Conservation (phyloP, 768 basidiomycete genomes). For the Pisolithus sp. region DNA sequence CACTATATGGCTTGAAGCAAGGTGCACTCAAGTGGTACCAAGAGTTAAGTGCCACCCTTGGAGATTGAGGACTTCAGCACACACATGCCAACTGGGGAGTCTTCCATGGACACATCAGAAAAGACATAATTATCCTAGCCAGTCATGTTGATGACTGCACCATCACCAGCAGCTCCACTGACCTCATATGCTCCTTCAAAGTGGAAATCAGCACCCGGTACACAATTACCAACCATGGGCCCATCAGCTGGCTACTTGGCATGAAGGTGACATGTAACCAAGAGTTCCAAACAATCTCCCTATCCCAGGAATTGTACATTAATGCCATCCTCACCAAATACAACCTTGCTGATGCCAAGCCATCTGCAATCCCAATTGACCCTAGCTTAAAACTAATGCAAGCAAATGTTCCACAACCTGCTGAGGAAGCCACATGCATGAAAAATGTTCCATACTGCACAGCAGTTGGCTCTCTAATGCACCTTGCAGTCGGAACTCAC, state of each 20-base stretch:
- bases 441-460: slow-evolving; percentile 22
- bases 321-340: slow-evolving; percentile 28
- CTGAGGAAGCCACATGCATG: slow-evolving; percentile 19
- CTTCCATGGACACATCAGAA: neutral
- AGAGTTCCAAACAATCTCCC: too few species aligned
- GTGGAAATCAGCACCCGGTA: neutral
- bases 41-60: neutral
- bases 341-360: slow-evolving; percentile 13
- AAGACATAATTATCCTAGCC: neutral
- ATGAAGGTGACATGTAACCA: too few species aligned
- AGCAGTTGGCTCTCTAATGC: slow-evolving; percentile 26
- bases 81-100: neutral
- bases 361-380: neutral
- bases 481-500: slow-evolving; percentile 21
- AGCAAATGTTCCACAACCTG: slow-evolving; percentile 13
- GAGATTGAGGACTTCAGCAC: neutral
- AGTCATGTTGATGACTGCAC: slow-evolving; percentile 2
- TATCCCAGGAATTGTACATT: too few species aligned
- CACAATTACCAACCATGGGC: neutral
- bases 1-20: neutral
- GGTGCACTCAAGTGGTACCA: neutral
- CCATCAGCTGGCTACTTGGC: too few species aligned
- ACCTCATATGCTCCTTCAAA: neutral
- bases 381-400: neutral
- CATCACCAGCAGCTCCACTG: neutral